Base-by-base conservation (phyloP, 2,329 filamentous ascomycete species). In the Exutisphaerella laricina region DNA sequence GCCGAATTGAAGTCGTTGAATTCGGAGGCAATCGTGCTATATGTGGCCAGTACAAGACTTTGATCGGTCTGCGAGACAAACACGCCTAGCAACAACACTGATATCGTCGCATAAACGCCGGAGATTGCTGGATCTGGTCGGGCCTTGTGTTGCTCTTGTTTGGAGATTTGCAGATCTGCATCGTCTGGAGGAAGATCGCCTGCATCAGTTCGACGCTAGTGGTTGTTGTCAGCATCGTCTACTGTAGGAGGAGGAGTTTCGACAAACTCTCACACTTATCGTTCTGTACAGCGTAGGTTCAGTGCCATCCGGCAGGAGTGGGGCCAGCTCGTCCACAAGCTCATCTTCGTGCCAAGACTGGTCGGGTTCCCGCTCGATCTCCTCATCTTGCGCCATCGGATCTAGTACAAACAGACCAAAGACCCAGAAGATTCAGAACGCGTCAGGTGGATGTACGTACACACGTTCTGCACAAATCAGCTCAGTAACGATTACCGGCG, bases 61-160 rank as follows among this genome's bases (percentile, higher is more conserved):
- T 68, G 65, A 55, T 88, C 84, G 12, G 77, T 74, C 41, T 81
- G 80, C 5, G 76, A 74, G 9, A 84, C 75, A 51, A 87, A 85
- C 10, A 82, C 77, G 8, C 77, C 78, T 70, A 63, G 50, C 2
- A 62, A 42, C 1, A 62, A 50, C 1, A 62, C 58, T 4, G 58
- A 61, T 9, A 64, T 50, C 5, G 55, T 58, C 3, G 47, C 50
- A 41, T 51, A 60, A 6, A 57, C 47, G 4, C 50, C 46, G 16
- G 12, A 35, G 32, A 41, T 44, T 32, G 17, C 45, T 41, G 22
- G 41, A 44, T 29, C 31, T 14, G 48, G 42, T 10, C 44, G 32
- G n/a, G 29, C 35, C n/a, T n/a, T n/a, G 12, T 42, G 34, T 17
- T 28, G 35, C 18, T 14, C 22, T 14, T 40, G 32, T 34, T 46